Conservation (phyloP, 352 stramenopile species). For the Chrysophaeum taylorii region DNA sequence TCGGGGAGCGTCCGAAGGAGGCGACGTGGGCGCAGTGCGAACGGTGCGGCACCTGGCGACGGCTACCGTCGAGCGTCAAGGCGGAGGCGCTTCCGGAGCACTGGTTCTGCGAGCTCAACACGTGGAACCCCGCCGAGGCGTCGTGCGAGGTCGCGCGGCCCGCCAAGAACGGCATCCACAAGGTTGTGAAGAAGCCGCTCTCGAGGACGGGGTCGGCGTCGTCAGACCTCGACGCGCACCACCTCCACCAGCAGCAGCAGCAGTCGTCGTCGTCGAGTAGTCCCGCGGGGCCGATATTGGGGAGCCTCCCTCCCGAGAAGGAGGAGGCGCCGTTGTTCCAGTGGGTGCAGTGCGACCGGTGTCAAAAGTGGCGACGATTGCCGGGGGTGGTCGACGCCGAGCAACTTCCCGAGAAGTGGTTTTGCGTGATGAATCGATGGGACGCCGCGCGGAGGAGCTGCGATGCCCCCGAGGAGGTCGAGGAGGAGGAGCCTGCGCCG, state of each 20-base stretch:
- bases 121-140: slow-evolving; percentile 54
- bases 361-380: slow-evolving; percentile 87
- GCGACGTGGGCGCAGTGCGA: slow-evolving; percentile 71
- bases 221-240: background rate
- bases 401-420: slow-evolving; percentile 83
- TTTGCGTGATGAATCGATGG: slow-evolving; percentile 87
- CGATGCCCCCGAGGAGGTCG: slow-evolving; percentile 68
- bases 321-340: background rate
- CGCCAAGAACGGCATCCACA: slow-evolving; percentile 52
- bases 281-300: background rate
- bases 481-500: slow-evolving; percentile 36
- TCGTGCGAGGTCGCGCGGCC: slow-evolving; percentile 61
- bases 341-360: slow-evolving; percentile 91
- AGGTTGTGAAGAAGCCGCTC: background rate
- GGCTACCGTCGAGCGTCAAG: slow-evolving; percentile 59
- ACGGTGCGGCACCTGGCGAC: slow-evolving; percentile 72
- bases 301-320: background rate
- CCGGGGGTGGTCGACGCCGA: slow-evolving; percentile 69
- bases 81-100: slow-evolving; percentile 64
- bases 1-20: background rate
- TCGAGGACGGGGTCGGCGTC: background rate
- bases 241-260: background rate
- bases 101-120: slow-evolving; percentile 80
- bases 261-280: background rate
- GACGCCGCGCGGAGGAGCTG: slow-evolving; percentile 68